Evolutionary conservation across 2,329 filamentous ascomycete genomes (phyloP).

Genomic region (Cladophialophora yegresii): DNA sequence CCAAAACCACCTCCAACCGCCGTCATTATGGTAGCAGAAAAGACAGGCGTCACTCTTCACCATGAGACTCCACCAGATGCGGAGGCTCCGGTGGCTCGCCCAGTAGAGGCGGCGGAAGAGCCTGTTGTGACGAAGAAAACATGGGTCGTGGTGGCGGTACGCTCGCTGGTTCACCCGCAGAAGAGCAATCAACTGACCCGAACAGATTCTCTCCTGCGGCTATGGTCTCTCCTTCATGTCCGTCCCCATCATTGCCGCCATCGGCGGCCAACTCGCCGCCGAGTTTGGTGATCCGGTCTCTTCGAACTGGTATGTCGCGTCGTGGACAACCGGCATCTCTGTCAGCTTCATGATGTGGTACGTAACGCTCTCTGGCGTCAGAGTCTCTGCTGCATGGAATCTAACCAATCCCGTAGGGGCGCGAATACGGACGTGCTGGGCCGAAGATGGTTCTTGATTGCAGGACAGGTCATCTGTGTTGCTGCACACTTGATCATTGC

Average conservation of each 20-base stretch:
- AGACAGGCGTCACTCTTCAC: too few relatives aligned
- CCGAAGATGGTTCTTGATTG: neutral
- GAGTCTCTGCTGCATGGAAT: slow-evolving; percentile 51
- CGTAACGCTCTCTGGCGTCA: slow-evolving; percentile 53
- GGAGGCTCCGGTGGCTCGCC: too few relatives aligned
- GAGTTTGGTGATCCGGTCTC: slow-evolving; percentile 8
- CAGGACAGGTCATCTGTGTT: slow-evolving; percentile 26
- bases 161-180: neutral
- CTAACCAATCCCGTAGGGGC: slow-evolving; percentile 43
- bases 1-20: too few relatives aligned
- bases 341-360: slow-evolving; percentile 23
- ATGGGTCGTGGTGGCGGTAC: slow-evolving; percentile 13
- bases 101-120: neutral
- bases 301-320: slow-evolving; percentile 11
- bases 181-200: neutral
- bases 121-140: slow-evolving; percentile 13
- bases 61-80: too few relatives aligned
- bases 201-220: slow-evolving; percentile 13
- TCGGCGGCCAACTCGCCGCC: slow-evolving; percentile 9
- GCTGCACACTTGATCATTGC: slow-evolving; percentile 4
- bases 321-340: neutral
- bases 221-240: slow-evolving; percentile 21
- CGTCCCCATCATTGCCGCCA: slow-evolving; percentile 10
- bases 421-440: neutral
- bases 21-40: too few relatives aligned